Evolutionary conservation across 257 asterid genomes (phyloP), one percentile per base, ranked within the genome.

Genomic region (Przewalskia tangutica): DNA sequence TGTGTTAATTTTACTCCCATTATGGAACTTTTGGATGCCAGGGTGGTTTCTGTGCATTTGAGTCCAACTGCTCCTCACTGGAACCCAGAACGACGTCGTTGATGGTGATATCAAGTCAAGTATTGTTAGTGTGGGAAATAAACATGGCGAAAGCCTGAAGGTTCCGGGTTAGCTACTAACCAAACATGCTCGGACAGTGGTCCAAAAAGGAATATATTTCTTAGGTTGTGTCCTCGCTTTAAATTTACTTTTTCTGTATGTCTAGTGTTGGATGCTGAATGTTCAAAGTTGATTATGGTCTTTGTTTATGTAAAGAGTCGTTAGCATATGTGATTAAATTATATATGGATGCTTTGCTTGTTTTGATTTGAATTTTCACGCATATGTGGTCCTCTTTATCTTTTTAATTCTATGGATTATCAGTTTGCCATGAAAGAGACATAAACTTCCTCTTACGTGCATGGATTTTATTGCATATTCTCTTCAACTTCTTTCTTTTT

Each of bases 1-100:
- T 94, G 97, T 85, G 94, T 94, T 51, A 91, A 85, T 82, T 90
- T 83, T 85, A 71, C 92, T 60, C 95, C 97, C 48, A 90, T 91
- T 10, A 87, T 93, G 73, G 94, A 94, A 86, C 89, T 93, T 60
- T 91, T 94, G 8, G 87, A 94, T 46, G 86, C 93, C 4, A 88
- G 97, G 42, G 94, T 94, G 18, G 79, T 88, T 70, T 90, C 95
- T 2, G 85, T 77, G 11, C 91, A 93, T 81, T 90, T 90, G 38
- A 94, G 98, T 88, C 95, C 94, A 0, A 75, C 88, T 0, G 81
- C 90, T 9, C 98, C 97, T 2, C 85, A 80, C 0, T 93, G 98
- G 98, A 88, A 89, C 6, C 88, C 97, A 1, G 91, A 70, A 63
- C 82, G 93, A 17, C 89, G 88, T 50, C 59, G 67, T 73, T 89